These are phyloP conservation scores for apple (Malus domestica) DNA, from an alignment of 306 rosid species.

Conservation along the genomic window ASM211411v1 NC_041795.1:28629501-28630000, in stretches of 20 bases:
- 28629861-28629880: neutral
- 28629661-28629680: no score
- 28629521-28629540: no score
- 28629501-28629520: no score
- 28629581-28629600: no score
- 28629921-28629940: neutral
- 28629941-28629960: neutral
- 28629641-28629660: no score
- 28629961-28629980: neutral
- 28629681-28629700: no score
- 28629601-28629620: no score
- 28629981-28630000: conserved; percentile 19
- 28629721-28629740: neutral
- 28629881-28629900: neutral
- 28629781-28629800: no score
- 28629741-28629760: neutral
- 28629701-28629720: neutral
- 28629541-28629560: accelerated
- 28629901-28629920: neutral
- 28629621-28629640: no score
- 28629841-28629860: neutral
- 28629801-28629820: no score
- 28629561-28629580: no score
- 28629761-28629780: neutral
- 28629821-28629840: no score